These are phyloP conservation scores for Kondoa malvinella DNA, from an alignment of 768 basidiomycete genomes.

Conservation along the genomic window DNA sequence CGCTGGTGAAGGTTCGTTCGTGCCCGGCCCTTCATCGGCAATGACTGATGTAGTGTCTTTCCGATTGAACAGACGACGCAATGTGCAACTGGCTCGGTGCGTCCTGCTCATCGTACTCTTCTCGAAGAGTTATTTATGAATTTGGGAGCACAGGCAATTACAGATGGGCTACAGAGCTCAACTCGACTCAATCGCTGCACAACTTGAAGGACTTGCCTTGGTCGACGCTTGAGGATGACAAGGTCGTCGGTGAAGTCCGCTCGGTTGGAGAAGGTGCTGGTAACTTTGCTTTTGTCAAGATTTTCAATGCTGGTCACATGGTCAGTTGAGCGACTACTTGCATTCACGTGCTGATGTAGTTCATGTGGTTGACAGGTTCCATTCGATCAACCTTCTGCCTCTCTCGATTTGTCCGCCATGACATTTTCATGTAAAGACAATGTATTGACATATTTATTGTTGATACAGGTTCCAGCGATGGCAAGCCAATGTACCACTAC, in stretches of 20 bases:
- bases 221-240: constrained; percentile 41
- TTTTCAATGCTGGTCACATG: constrained; percentile 62
- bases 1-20: constrained; percentile 39
- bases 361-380: constrained; percentile 8
- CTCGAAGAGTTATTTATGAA: background rate
- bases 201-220: constrained; percentile 39
- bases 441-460: constrained; percentile 60
- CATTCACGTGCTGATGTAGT: background rate
- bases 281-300: constrained; percentile 51
- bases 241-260: constrained; percentile 45
- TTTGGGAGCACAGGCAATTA: background rate
- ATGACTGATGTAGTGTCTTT: background rate
- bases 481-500: constrained; percentile 33
- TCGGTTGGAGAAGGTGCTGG: constrained; percentile 15
- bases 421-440: constrained; percentile 1
- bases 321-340: constrained; percentile 21
- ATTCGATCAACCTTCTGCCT: background rate
- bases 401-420: background rate
- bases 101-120: background rate
- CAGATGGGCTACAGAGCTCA: background rate
- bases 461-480: constrained; percentile 35
- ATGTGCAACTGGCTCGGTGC: constrained; percentile 71
- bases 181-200: background rate
- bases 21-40: constrained; percentile 19
- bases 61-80: constrained; percentile 43